Evolutionary conservation across 371 early-diverging fungal genomes (phyloP), one percentile per base, ranked within the genome.

Genomic region (Syncephalastrum racemosum): DNA sequence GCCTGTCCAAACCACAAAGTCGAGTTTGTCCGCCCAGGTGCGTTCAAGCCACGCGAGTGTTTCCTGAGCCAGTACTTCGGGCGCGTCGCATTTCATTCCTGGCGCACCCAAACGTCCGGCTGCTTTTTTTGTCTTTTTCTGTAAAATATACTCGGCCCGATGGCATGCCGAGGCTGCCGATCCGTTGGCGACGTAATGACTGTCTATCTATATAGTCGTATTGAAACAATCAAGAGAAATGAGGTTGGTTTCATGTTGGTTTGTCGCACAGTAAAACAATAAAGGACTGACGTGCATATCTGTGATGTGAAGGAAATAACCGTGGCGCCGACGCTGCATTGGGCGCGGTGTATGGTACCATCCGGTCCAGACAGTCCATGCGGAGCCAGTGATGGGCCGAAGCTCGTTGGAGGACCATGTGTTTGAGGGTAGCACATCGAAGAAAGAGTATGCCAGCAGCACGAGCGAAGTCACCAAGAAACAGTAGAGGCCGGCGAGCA

Each of bases 1-100:
- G 14, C 92, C 92, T 5, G 92, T 92, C 85, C 90, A 90, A 13
- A 89, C 63, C 1, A 91, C 83, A 77, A 93, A 93, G 57, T 93
- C 91, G 42, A 90, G 69, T 24, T 77, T 65, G 25, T 75, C 71
- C 39, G 64, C 66, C 79, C 85, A 73, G 42, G 83, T 69, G 23
- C 61, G 57, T n/a, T 70, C 71, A 39, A 93, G 66, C 81, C 90
- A 87, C 5, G 84, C 75, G 39, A 88, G 66, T 2, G 91, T 91
- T 13, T 84, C 82, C 47, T 91, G 73, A 12, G 87, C 68, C n/a
- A 92, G 73, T 2, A 62, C 53, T 4, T 83, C 27, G 0, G 93
- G 91, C 8, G 89, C 80, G 58, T 91, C 91, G 59, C 92, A 91
- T 49, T 79, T 68, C 45, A 82, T 70, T 13, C 80, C 79, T 22